Base-by-base conservation (phyloP, 2,329 filamentous ascomycete genomes). In the Fusarium newnesense region DNA sequence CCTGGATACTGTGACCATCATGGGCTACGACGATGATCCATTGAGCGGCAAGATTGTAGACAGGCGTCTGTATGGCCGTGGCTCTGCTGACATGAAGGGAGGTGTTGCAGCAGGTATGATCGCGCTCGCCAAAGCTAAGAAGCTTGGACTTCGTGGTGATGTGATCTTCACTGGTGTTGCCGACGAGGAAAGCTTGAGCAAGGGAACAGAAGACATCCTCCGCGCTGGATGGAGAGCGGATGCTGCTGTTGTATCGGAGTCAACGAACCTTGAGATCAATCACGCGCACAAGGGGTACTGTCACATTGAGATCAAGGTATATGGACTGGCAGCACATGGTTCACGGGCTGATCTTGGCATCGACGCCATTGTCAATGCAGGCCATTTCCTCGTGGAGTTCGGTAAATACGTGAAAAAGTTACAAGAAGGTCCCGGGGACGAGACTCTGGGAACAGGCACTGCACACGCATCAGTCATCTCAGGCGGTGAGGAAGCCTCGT, bases 101-200 rank as follows among this genome's bases (percentile, higher is more conserved):
- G 86, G 87, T 0, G 57, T 89, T 2, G 87, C 87, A 9, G 84
- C 86, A 6, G 81, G 79, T 8, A 80, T 89, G 71, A 77, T 83
- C 1, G 80, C 85, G 0, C 70, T 87, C 6, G 78, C 83, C 13
- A 78, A 80, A 7, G 79, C 80, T 7, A 85, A 84, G 52, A 76
- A 74, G 4, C 81, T 83, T 28, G 73, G 76, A 0, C 81, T 85
- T 15, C 75, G 79, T 0, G 87, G 88, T 7, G 85, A 89, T 53
- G 82, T 89, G 13, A 85, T 89, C 13, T 79, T 90, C 10, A 81
- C 87, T 1, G 87, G 84, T 4, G 87, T 89, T 7, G 84, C 87
- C 0, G 87, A 89, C 47, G 87, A 89, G 60, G 88, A 89, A 69
- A 82, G 82, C 46, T 76, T 79, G 9, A 87, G 85, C 34, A 84